Evolutionary conservation across 164 flowering plant species (phyloP), one percentile per base, ranked within the genome.

Genomic region (Cinnamomum micranthum): DNA sequence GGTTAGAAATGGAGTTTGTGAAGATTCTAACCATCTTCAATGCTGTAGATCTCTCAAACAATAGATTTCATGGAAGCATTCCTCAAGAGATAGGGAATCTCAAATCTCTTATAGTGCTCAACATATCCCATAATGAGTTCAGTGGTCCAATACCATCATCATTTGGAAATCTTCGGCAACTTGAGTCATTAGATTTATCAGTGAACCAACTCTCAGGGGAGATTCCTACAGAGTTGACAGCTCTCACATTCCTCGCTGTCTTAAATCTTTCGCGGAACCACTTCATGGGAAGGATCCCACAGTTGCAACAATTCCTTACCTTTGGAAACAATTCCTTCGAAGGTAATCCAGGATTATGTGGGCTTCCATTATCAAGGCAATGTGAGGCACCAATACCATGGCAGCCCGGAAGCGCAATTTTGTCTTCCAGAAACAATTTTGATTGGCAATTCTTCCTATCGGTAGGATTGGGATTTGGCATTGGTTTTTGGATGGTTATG

Each of bases 11-110:
- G 71, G 73, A 84, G 77, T 66, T 85, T 0, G 67, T 27, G 28
- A 87, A 87, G 79, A 85, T 89, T 25, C 72, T 85, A 7, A 81
- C 73, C 2, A 6, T 81, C 65, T 87, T 80, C 77, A 82, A 82
- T 4, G 68, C 82, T 50, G 76, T 86, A 60, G 91, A 91, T 72
- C 66, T 88, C 50, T 91, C 94, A 0, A 6, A 52, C 70, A 90
- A 88, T 62, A 55, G 47, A 0, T 82, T 90, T 58, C 50, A 76
- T 3, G 92, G 90, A 20, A n/a, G 15, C 2, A 83, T 90, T 47
- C 94, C 94, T 22, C 67, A 75, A n/a, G 78, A 13, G 25, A 4
- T 88, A 0, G 88, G 88, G 27, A 2, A 76, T 0, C 77, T 90
- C 50, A 79, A 24, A 2, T 70, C 83, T 2, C 90, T 88, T 7